A percentile compares a stretch with the other conserved stretches of the same genome.
Conservation (phyloP, 345 rosid genomes). For the Rhodamnia argentea region DNA sequence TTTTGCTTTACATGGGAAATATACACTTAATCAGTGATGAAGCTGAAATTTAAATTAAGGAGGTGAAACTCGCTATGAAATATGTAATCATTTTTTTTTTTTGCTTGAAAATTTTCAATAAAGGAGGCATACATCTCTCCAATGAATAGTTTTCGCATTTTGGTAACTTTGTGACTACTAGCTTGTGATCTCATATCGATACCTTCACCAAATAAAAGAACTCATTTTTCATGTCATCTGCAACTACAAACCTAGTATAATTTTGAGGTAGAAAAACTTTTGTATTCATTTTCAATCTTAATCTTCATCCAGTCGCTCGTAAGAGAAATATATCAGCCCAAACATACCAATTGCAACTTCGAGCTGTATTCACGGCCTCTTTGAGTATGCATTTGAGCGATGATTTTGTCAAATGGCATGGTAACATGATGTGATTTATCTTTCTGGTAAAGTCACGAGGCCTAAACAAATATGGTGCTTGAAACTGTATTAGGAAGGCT, state of each 20-base stretch:
- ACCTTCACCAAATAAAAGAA: neutral
- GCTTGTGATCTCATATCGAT: neutral
- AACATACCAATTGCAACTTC: neutral
- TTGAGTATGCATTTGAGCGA: neutral
- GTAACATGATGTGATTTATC: neutral
- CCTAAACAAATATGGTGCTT: neutral
- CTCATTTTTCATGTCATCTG: neutral
- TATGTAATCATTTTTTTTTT: neutral
- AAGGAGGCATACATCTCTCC: no score
- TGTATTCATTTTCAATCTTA: neutral
- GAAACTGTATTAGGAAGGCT: neutral
- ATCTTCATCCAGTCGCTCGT: neutral
- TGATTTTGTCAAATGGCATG: neutral
- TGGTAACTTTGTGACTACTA: neutral
- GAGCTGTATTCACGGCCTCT: neutral
- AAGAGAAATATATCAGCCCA: neutral
- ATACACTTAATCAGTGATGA: no score
- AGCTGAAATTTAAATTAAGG: neutral
- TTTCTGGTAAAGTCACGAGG: neutral
- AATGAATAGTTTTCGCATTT: neutral
- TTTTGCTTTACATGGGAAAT: no score
- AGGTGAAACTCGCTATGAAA: rapidly evolving
- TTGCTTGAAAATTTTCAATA: neutral
- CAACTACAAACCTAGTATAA: neutral
- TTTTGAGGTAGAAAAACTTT: neutral